Evolutionary conservation across 768 basidiomycete species (phyloP).

Genomic region (Termitomyces sp.): DNA sequence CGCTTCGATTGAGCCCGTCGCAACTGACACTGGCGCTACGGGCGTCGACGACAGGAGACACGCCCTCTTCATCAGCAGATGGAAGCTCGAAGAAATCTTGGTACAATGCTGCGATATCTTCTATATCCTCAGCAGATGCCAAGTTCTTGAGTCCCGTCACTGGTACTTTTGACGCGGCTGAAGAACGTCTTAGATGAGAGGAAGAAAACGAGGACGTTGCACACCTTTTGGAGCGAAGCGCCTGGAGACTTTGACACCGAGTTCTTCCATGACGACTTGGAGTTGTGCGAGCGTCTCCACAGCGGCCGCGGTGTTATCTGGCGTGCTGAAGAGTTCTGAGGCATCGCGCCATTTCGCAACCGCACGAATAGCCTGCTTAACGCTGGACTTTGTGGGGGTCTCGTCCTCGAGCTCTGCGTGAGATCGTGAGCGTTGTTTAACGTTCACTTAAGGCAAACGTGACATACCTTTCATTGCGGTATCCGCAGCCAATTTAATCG

Average conservation of each 20-base stretch:
- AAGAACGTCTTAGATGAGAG: not conserved
- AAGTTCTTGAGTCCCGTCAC: slow-evolving; percentile 7
- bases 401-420: not conserved
- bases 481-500: not conserved
- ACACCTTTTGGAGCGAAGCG: not conserved
- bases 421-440: too few relatives aligned
- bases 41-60: too few relatives aligned
- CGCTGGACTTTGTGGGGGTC: not conserved
- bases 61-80: too few relatives aligned
- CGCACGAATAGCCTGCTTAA: not conserved
- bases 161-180: slow-evolving; percentile 4
- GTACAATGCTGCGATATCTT: not conserved
- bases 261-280: slow-evolving; percentile 1
- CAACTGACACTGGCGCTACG: too few relatives aligned
- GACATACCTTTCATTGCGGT: slow-evolving; percentile 8
- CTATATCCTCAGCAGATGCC: slow-evolving; percentile 1
- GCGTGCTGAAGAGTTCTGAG: slow-evolving; percentile 1
- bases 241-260: not conserved
- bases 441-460: too few relatives aligned
- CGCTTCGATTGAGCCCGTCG: not conserved
- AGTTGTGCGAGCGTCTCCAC: slow-evolving; percentile 2
- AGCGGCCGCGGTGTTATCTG: not conserved
- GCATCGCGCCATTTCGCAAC: slow-evolving; percentile 3
- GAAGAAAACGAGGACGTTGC: too few relatives aligned
- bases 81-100: too few relatives aligned